Evolutionary conservation across 148 eudicot species (phyloP), one percentile per base, ranked within the genome.

Genomic region (Pharnaceum exiguum): DNA sequence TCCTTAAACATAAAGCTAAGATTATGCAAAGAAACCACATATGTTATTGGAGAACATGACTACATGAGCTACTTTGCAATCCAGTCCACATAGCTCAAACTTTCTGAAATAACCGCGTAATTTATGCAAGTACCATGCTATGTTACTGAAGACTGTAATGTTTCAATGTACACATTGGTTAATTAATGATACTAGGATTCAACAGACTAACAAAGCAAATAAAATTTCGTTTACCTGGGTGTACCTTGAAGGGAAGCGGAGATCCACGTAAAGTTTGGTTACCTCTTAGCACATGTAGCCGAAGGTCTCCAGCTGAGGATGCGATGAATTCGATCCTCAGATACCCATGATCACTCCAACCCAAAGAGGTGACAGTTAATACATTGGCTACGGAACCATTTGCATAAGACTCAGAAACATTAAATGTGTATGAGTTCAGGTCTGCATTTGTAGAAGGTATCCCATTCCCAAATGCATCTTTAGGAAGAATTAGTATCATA

Each of bases 381-480:
- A 72, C 65, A 56, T 43, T 74, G 33, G 77, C 90, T 50, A 47
- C 57, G 0, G 82, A 73, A 35, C 79, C 95, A 55, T 81, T 75
- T 37, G 17, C 28, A 59, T 48, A 62, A 33, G 80, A 55, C 63
- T 79, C 88, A 65, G 73, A 83, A 17, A 83, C 74, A 17, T 77
- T 30, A 45, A 81, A 75, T 49, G 72, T 57, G 39, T 67, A 51
- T 5, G 70, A 35, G 46, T 58, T 69, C 42, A 75, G 31, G 51
- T 71, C 86, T 37, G 77, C 71, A 54, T 65, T 78, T 43, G 77
- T 69, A 38, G 68, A 58, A 56, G 82, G 66, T 36, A 88, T 67
- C 61, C 76, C 75, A 63, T 93, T 93, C 5, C 96, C 96, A 81
- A 85, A 93, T 54, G 95, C 96, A 71, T 93, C 98, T 77, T 81